Evolutionary conservation across 2,329 filamentous ascomycete genomes (phyloP), one percentile per base, ranked within the genome.

Genomic region (Cladophialophora immunda): DNA sequence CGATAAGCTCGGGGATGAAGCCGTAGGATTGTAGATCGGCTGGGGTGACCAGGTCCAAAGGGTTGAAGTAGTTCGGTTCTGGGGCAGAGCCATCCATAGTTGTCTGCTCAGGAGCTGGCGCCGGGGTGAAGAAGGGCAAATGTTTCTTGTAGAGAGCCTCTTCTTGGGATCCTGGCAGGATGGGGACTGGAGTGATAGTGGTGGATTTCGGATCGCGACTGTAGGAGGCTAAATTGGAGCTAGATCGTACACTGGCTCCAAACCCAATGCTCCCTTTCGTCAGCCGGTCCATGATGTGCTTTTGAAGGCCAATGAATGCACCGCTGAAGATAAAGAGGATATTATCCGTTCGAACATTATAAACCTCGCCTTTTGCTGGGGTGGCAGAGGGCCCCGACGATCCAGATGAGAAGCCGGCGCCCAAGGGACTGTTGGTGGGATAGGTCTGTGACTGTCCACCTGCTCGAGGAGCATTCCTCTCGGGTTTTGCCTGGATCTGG

Each of bases 281-380:
- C 53, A 98, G 90, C n/a, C 95, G 89, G 66, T 93, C 91, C 67
- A 97, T 84, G 57, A 99, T 87, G 36, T 91, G 86, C 77, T 96
- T 97, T 75, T 97, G 92, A 0, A 98, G 84, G 1, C 94, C 94
- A 38, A 96, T 92, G 76, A 99, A 99, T 19, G 95, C 95, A 19
- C 95, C 95, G 13, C 94, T 96, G 77, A 95, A 97, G 50, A 99
- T 93, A 80, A 99, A 99, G 30, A 99, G 86, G 67, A 99, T 98
- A 73, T 98, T 97, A 71, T 93, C 94, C 0, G 95, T 99, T 73
- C 95, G 91, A 65, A 97, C 90, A 64, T 92, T 89, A 78, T 86
- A 90, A 4, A 86, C 81, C 68, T 90, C 88, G 22, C 83, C 83
- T 76, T 87, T 89, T 57, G 78, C 75, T 3, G 78, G 73, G 19